Evolutionary conservation across 2,329 filamentous ascomycete genomes (phyloP).

Genomic region (Claviceps sorghi): DNA sequence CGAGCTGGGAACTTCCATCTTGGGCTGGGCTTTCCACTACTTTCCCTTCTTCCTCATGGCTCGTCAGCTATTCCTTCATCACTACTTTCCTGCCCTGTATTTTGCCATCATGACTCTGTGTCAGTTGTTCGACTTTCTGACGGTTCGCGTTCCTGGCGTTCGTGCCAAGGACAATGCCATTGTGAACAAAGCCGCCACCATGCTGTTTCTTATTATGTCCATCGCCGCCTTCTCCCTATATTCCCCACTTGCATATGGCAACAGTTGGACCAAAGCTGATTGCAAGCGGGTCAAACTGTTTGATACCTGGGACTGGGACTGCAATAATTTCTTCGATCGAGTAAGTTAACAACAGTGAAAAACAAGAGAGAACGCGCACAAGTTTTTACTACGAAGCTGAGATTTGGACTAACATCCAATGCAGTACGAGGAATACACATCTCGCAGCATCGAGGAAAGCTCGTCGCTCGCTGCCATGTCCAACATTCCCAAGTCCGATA

Average conservation of each 20-base stretch:
- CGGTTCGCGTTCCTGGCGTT: constrained; percentile 54
- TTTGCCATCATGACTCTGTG: constrained; percentile 83
- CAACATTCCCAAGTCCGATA: constrained; percentile 13
- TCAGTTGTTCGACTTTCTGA: constrained; percentile 77
- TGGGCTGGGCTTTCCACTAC: constrained; percentile 96
- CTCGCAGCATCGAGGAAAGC: constrained; percentile 7
- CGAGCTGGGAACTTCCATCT: constrained; percentile 76
- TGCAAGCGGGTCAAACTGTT: constrained; percentile 83
- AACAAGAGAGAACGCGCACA: background rate
- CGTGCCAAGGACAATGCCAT: constrained; percentile 51
- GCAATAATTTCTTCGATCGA: constrained; percentile 76
- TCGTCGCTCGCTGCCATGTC: constrained; percentile 17
- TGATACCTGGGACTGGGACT: constrained; percentile 91
- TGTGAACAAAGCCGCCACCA: constrained; percentile 59
- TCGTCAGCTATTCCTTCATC: constrained; percentile 93
- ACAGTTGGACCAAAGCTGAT: constrained; percentile 78
- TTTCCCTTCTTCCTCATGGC: constrained; percentile 99
- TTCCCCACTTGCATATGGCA: constrained; percentile 81
- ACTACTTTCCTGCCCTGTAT: constrained; percentile 95
- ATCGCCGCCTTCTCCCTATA: constrained; percentile 71
- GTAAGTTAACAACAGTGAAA: constrained; percentile 39
- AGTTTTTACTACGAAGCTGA: background rate
- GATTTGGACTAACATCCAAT: constrained; percentile 4
- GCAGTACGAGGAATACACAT: constrained; percentile 7
- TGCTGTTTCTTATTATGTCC: constrained; percentile 59